These are phyloP conservation scores for Aspergillus leporis DNA, from an alignment of 495 filamentous ascomycete genomes.

Conservation along the genomic window DNA sequence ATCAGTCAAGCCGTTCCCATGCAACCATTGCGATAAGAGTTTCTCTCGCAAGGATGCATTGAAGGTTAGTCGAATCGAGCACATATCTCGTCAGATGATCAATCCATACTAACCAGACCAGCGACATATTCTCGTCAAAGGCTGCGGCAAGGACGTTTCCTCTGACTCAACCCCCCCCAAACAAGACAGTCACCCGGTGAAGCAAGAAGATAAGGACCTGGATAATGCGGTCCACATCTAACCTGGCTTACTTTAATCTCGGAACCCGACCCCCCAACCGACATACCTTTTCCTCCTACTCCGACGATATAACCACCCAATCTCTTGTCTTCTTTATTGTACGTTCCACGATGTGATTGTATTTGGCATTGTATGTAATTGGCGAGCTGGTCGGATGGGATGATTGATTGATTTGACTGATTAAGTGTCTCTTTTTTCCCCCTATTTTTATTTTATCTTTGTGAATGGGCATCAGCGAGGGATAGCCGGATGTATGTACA, in stretches of 20 bases:
- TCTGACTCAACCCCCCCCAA: conserved; percentile 12
- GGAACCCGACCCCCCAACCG: not conserved
- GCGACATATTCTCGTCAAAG: conserved; percentile 93
- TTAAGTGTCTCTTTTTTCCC: not conserved
- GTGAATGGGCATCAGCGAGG: conserved; percentile 7
- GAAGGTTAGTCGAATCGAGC: too few relatives aligned
- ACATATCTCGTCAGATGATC: conserved; percentile 19
- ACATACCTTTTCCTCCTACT: not conserved
- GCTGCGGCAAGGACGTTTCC: conserved; percentile 65
- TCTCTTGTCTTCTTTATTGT: not conserved
- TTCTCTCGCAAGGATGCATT: conserved; percentile 96
- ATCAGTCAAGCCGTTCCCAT: conserved; percentile 94
- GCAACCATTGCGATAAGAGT: conserved; percentile 89
- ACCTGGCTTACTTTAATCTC: not conserved
- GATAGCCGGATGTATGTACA: conserved; percentile 9
- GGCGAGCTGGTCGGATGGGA: conserved; percentile 2
- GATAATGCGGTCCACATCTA: conserved; percentile 10
- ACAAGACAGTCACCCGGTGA: conserved; percentile 6
- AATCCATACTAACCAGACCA: conserved; percentile 37
- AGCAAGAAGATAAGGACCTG: conserved; percentile 21
- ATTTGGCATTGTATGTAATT: conserved; percentile 5
- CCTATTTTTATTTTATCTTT: not conserved
- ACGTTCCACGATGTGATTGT: conserved; percentile 4
- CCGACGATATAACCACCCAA: not conserved
- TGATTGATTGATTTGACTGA: not conserved